Base-by-base conservation (phyloP, 2,329 filamentous ascomycete genomes). In the Fusarium bulbicola region DNA sequence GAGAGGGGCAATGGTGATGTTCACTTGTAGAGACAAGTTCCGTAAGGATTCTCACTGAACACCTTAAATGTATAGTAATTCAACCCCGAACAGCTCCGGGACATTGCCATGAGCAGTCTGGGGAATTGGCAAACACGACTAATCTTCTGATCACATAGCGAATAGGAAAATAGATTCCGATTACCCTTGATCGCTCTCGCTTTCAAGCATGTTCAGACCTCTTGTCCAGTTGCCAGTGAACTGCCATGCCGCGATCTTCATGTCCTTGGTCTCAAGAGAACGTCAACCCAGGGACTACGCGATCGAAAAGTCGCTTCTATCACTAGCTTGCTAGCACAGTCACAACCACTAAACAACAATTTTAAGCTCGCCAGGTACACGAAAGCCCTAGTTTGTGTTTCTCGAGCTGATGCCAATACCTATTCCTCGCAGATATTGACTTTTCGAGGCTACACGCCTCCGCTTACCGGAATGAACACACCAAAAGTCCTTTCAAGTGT, bases 341-440 rank as follows among this genome's bases (percentile, higher is more conserved):
- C 14, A 5, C 28, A 28, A 28, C 28, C 28, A 14, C 20, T 12
- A 14, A 49, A n/a, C 46, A 16, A 14, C 3, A 32, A 30, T 5
- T 12, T 12, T 20, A 2, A 20, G 30, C 20, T 24, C 6, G 3
- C n/a, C 47, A 11, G 4, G 30, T 6, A 24, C 8, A 15, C 1
- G 2, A 34, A 34, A 20, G 5, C 6, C 8, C 16, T 15, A 1
- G 20, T 3, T 1, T 6, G 8, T 20, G 21, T 10, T 24, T 5
- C 30, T 24, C 9, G 3, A 34, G 12, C 11, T 0, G 3, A 13
- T 20, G 16, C 4, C 3, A 50, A 5, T 18, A 7, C 3, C 4
- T 3, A 7, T 21, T 49, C 32, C 16, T 14, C 8, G 0, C 1
- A 4, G 1, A 9, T 3, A 6, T 50, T 24, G 12, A 14, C 28